These are phyloP conservation scores for Petrea volubilis DNA, from an alignment of 257 asterid species.

Conservation along the genomic window DNA sequence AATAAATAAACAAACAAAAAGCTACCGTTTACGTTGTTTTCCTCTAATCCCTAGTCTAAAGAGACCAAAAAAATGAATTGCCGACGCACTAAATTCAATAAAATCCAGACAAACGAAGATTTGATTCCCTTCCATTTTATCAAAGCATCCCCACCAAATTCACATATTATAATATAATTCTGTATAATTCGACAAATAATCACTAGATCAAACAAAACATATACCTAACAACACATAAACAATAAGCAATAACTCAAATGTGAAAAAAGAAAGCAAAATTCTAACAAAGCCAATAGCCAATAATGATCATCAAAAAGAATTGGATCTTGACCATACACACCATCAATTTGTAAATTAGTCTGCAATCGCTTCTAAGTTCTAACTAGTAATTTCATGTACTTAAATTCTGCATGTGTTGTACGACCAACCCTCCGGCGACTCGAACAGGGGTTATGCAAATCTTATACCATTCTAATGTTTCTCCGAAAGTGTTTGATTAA, in stretches of 20 bases:
- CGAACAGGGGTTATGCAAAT: background rate
- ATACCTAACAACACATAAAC: background rate
- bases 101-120: constrained; percentile 48
- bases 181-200: background rate
- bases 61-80: constrained; percentile 25
- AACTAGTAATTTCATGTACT: background rate
- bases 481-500: background rate
- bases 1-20: constrained; percentile 31
- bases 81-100: constrained; percentile 19
- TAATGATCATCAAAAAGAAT: background rate
- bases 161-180: background rate
- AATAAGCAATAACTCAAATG: constrained; percentile 1
- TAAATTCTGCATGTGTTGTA: background rate
- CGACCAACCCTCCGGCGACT: background rate
- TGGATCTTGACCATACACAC: background rate
- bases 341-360: background rate
- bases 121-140: constrained; percentile 23
- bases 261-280: background rate
- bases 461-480: background rate
- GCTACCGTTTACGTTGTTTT: constrained; percentile 35
- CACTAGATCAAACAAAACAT: constrained; percentile 4
- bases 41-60: constrained; percentile 25
- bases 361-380: background rate
- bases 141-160: constrained; percentile 11
- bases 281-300: background rate